These are phyloP conservation scores for Trichomonas gallinae DNA, from an alignment of 208 protist species.

Conservation along the genomic window DNA sequence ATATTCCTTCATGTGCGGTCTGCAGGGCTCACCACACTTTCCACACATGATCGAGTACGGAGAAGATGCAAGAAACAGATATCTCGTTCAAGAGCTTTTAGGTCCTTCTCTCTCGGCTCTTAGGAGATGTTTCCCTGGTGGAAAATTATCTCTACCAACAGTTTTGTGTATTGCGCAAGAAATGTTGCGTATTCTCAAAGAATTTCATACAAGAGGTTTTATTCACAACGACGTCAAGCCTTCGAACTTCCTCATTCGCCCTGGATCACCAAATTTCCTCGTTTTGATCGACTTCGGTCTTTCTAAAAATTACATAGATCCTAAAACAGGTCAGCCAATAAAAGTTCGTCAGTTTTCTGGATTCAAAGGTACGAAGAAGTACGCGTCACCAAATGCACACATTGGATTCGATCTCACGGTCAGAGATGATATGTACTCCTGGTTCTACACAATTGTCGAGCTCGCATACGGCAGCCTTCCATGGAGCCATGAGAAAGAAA, in stretches of 20 bases:
- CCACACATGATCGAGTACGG: background rate
- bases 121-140: background rate
- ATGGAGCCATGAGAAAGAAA: background rate
- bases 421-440: background rate
- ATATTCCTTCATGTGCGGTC: background rate
- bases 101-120: background rate
- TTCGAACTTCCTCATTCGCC: background rate
- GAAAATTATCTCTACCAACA: background rate
- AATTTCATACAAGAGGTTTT: background rate
- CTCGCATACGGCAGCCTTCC: background rate
- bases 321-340: background rate
- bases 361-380: background rate
- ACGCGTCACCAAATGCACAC: background rate
- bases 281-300: constrained; percentile 1
- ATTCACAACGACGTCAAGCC: background rate
- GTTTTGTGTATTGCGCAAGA: background rate
- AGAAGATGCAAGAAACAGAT: background rate
- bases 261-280: background rate
- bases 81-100: background rate
- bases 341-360: too few species aligned
- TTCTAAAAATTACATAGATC: background rate
- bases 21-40: background rate
- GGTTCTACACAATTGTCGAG: constrained; percentile 1
- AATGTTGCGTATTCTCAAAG: background rate
- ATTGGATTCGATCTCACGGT: too few species aligned